phyloP scores from a whole-genome alignment of 257 asterid genomes.

The Osmanthus fragrans region DNA sequence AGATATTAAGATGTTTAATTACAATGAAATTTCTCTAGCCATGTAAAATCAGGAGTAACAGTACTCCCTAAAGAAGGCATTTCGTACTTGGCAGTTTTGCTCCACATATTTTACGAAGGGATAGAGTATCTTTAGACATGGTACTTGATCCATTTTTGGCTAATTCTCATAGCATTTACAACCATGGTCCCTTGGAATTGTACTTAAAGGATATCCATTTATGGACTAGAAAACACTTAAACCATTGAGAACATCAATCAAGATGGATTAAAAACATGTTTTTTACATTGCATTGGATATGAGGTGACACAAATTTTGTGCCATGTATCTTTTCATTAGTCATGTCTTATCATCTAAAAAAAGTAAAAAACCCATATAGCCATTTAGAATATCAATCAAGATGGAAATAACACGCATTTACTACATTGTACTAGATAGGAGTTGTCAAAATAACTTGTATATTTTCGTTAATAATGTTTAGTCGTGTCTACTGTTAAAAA shows the following conservation, averaged over 20 bases:
- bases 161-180: constrained; percentile 17
- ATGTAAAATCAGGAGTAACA: neutral
- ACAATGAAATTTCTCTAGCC: neutral
- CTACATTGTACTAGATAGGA: neutral
- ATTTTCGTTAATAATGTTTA: neutral
- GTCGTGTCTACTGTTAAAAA: neutral
- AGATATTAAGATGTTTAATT: neutral
- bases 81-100: neutral
- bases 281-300: neutral
- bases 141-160: neutral
- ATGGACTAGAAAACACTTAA: neutral
- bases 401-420: neutral
- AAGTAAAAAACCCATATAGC: neutral
- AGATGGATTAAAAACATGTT: neutral
- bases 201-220: neutral
- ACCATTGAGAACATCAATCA: neutral
- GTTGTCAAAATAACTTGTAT: neutral
- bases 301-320: neutral
- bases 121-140: constrained; percentile 1
- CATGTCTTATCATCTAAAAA: neutral
- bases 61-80: neutral
- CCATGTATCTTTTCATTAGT: neutral
- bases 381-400: neutral
- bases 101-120: constrained; percentile 18
- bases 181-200: neutral